Percentiles rank a stretch among this genome's conserved stretches.
Conservation (phyloP, 1,139 yeast genomes). For the Nadsonia starkeyi-henricii region DNA sequence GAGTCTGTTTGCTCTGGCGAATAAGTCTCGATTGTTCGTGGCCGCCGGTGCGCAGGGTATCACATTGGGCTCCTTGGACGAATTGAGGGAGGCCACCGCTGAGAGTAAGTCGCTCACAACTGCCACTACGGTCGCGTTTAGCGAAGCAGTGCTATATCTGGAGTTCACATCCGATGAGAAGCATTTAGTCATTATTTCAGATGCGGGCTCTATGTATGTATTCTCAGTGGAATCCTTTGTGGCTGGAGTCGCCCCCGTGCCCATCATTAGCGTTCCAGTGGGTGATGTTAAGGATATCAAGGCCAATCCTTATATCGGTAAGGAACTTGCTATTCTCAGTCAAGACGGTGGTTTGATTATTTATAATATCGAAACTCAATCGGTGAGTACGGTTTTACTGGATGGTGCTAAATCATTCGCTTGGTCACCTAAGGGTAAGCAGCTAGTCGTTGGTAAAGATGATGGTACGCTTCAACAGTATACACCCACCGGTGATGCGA, state of each 20-base stretch:
- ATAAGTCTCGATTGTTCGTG: conserved; percentile 11
- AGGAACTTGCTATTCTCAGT: conserved; percentile 16
- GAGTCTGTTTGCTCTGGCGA: conserved; percentile 12
- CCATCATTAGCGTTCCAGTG: conserved; percentile 1
- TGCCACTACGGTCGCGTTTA: background rate
- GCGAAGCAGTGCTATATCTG: conserved; percentile 5
- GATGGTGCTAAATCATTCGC: conserved; percentile 16
- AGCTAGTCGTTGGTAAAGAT: conserved; percentile 17
- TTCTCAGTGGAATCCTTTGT: conserved; percentile 2
- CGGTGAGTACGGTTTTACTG: conserved; percentile 7
- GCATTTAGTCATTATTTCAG: conserved; percentile 8
- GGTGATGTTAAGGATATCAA: conserved; percentile 8
- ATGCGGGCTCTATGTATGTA: conserved; percentile 8
- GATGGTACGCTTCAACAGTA: conserved; percentile 18
- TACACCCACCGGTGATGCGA: conserved; percentile 16
- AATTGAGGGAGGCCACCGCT: conserved; percentile 8
- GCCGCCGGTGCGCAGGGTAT: conserved; percentile 14
- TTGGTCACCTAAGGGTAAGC: conserved; percentile 26
- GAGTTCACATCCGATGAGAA: conserved; percentile 14
- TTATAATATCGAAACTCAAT: conserved; percentile 5
- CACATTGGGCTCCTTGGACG: conserved; percentile 10
- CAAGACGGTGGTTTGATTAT: conserved; percentile 10
- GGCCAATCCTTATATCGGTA: conserved; percentile 12
- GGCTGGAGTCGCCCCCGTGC: conserved; percentile 1
- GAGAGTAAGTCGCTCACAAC: background rate